These are phyloP conservation scores for Hordeum pubiflorum DNA, from an alignment of 202 grass and related monocot species.

Conservation along the genomic window DNA sequence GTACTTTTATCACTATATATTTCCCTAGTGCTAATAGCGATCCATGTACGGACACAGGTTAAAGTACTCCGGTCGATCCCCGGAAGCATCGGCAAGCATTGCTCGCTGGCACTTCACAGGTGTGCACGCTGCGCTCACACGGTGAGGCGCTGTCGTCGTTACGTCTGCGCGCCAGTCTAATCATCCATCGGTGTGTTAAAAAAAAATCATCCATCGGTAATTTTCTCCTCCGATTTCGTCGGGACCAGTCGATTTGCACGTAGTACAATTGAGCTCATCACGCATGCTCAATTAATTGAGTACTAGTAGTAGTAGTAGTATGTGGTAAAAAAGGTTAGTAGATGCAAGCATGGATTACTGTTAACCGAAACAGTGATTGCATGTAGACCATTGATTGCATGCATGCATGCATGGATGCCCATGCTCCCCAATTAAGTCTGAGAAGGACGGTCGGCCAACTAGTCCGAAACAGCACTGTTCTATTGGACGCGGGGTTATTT, in stretches of 20 bases:
- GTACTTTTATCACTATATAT: neutral
- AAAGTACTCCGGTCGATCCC: neutral
- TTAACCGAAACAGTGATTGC: neutral
- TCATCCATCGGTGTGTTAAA: neutral
- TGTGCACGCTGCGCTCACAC: neutral
- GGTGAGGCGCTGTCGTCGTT: neutral
- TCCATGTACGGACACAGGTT: neutral
- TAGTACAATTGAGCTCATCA: constrained; percentile 16
- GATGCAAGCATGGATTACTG: neutral
- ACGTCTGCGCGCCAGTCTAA: neutral
- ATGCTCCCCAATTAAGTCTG: neutral
- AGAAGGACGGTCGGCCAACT: constrained; percentile 2
- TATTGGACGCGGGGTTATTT: constrained; percentile 15
- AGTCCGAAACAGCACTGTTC: neutral
- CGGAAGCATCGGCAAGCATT: constrained; percentile 12
- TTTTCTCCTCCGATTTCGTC: constrained; percentile 6
- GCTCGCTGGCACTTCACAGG: neutral
- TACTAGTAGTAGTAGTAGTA: no score
- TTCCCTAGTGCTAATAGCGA: neutral
- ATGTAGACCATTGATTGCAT: neutral
- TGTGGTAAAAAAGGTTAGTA: neutral
- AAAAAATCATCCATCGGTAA: neutral
- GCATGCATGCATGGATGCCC: neutral
- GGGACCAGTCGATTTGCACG: neutral
- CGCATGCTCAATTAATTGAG: neutral